Percentiles rank a stretch among this genome's conserved stretches.
Evolutionary conservation across 257 asterid genomes (phyloP).

Genomic region (Anisodus acutangulus): DNA sequence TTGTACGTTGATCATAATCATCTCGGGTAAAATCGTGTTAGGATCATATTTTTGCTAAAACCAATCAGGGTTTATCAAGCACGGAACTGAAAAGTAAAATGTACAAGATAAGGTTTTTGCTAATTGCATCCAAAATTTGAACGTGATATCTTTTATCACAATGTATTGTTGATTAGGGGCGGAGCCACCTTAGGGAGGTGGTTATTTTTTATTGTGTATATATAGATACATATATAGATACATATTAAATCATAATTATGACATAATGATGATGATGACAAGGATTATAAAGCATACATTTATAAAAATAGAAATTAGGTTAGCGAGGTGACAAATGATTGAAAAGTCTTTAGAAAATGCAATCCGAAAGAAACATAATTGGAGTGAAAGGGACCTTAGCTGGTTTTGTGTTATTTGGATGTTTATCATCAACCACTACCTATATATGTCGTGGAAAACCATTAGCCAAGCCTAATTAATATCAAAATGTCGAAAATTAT

Average conservation of each 20-base stretch:
- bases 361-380: constrained; percentile 11
- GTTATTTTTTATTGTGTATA: not conserved
- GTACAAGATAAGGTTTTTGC: too few species aligned
- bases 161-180: too few species aligned
- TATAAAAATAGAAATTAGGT: not conserved
- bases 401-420: constrained; percentile 26
- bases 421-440: constrained; percentile 22
- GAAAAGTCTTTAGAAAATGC: constrained; percentile 20
- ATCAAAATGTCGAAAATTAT: not conserved
- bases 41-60: too few species aligned
- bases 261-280: constrained; percentile 14
- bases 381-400: not conserved
- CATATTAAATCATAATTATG: not conserved
- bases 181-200: too few species aligned
- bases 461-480: constrained; percentile 11
- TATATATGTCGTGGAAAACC: constrained; percentile 24
- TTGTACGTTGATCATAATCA: too few species aligned
- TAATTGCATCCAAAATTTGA: too few species aligned
- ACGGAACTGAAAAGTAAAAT: too few species aligned
- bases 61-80: too few species aligned
- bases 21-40: too few species aligned
- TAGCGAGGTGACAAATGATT: not conserved
- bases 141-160: too few species aligned
- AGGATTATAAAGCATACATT: not conserved
- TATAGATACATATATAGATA: too few species aligned